Conservation (phyloP, 768 basidiomycete species). For the Xerocomus spinulosus region DNA sequence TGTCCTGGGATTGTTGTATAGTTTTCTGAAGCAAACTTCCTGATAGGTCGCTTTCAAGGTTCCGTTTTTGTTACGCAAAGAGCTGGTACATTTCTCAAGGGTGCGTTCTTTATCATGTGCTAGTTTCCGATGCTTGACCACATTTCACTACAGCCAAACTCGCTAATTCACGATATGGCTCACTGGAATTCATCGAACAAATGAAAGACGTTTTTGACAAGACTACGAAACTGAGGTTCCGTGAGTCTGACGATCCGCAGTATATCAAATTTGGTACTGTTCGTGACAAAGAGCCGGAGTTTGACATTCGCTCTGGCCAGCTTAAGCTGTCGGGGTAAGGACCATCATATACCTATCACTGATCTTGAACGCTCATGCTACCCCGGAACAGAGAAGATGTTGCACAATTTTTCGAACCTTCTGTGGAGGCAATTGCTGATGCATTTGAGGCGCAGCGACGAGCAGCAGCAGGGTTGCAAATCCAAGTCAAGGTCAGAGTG, state of each 20-base stretch:
- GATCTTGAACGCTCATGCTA: too few species aligned
- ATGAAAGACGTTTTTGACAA: slow-evolving; percentile 35
- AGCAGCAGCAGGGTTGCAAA: slow-evolving; percentile 13
- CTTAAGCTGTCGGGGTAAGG: slow-evolving; percentile 36
- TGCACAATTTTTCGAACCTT: slow-evolving; percentile 40
- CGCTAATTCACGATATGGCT: slow-evolving; percentile 25
- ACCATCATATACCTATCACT: too few species aligned
- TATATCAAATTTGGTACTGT: slow-evolving; percentile 38
- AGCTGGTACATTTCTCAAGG: slow-evolving; percentile 11
- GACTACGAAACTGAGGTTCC: slow-evolving; percentile 39
- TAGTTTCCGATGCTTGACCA: too few species aligned
- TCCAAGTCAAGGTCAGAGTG: slow-evolving; percentile 24
- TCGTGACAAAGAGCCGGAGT: slow-evolving; percentile 31
- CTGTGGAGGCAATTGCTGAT: slow-evolving; percentile 33
- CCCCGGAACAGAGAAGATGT: slow-evolving; percentile 36
- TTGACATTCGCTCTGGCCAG: slow-evolving; percentile 34
- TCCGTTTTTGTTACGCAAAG: slow-evolving; percentile 28
- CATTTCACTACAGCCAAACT: slow-evolving; percentile 23
- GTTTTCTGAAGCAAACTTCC: not conserved
- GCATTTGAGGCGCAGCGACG: slow-evolving; percentile 31
- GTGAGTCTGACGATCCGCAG: slow-evolving; percentile 27
- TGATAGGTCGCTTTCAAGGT: slow-evolving; percentile 35
- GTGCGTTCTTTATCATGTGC: slow-evolving; percentile 13
- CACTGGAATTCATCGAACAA: slow-evolving; percentile 27
- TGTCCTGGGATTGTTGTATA: not conserved